Evolutionary conservation across 371 early-diverging fungal genomes (phyloP).

Genomic region (Dichotomocladium elegans): DNA sequence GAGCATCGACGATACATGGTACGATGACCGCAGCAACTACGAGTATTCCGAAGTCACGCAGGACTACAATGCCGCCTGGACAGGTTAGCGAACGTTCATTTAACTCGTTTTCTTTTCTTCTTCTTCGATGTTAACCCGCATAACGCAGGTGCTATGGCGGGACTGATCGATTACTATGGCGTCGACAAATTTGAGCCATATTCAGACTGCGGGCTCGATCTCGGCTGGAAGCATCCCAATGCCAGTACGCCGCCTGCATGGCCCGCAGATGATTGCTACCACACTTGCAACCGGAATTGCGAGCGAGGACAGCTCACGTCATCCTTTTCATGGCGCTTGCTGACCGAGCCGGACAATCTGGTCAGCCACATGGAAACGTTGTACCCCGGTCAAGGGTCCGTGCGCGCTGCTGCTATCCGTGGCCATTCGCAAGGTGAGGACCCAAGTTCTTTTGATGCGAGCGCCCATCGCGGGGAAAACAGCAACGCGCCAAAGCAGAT

Average conservation of each 20-base stretch:
- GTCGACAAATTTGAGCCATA: constrained; percentile 41
- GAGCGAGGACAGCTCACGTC: constrained; percentile 42
- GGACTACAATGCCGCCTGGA: constrained; percentile 59
- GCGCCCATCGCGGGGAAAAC: background rate
- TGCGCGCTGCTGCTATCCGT: constrained; percentile 27
- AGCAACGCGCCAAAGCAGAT: background rate
- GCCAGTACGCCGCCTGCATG: constrained; percentile 38
- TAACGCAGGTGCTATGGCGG: constrained; percentile 41
- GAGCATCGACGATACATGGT: constrained; percentile 46
- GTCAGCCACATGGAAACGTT: constrained; percentile 17
- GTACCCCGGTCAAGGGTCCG: constrained; percentile 35
- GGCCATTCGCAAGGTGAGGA: constrained; percentile 1
- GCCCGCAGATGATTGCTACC: constrained; percentile 47
- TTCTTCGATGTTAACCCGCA: background rate
- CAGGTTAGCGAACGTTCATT: constrained; percentile 15
- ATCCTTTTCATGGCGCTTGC: constrained; percentile 39
- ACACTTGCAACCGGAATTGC: constrained; percentile 50
- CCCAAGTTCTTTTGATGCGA: constrained; percentile 13
- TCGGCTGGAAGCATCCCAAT: constrained; percentile 54
- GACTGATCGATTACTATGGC: constrained; percentile 51
- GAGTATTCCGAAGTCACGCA: constrained; percentile 55
- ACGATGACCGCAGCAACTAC: constrained; percentile 53
- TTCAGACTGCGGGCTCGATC: constrained; percentile 49
- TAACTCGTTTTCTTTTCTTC: background rate
- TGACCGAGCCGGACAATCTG: constrained; percentile 17